Conservation (phyloP, 176 grass and related monocot species). For the Triticum urartu region DNA sequence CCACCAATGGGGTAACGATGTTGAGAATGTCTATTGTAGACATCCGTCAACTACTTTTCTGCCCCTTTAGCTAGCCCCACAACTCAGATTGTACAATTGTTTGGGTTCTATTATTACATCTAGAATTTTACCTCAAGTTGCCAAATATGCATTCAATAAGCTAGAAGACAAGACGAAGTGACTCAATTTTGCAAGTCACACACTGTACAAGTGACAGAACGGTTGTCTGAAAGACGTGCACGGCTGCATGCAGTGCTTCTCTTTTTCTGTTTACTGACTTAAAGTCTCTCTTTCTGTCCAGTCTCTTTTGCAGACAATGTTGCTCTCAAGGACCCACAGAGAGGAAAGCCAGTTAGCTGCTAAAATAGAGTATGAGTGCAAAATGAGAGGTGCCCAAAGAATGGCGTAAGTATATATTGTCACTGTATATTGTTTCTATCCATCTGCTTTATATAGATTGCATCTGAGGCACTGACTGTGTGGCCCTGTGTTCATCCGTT, state of each 20-base stretch:
- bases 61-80: background rate
- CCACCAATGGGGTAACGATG: background rate
- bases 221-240: background rate
- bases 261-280: conserved; percentile 15
- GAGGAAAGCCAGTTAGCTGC: conserved; percentile 82
- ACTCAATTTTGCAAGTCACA: background rate
- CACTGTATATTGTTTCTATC: conserved; percentile 14
- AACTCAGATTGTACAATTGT: background rate
- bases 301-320: conserved; percentile 97
- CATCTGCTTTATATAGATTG: background rate
- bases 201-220: conserved; percentile 14
- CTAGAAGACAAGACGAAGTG: background rate
- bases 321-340: conserved; percentile 70
- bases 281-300: conserved; percentile 31
- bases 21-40: conserved; percentile 4
- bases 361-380: conserved; percentile 90
- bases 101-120: background rate
- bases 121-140: conserved; percentile 19
- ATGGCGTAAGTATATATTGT: conserved; percentile 75
- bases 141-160: background rate
- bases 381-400: conserved; percentile 97
- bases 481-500: background rate
- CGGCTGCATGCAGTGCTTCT: background rate
- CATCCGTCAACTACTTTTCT: background rate
- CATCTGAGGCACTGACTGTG: background rate